Conservation (phyloP, 140 eudicot genomes). For the Stevia rebaudiana region DNA sequence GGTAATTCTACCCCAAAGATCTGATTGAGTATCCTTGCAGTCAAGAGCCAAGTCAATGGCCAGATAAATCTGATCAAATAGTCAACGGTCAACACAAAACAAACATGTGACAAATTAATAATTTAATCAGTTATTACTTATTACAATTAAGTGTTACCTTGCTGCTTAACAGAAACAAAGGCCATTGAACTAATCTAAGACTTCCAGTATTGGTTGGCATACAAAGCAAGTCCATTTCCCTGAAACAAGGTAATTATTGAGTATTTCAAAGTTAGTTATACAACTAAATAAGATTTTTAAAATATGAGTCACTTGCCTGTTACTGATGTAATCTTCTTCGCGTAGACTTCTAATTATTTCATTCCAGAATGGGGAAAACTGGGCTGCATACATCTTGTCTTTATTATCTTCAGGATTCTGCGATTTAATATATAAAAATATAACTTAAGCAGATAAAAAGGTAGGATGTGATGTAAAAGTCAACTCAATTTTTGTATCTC, state of each 20-base stretch:
- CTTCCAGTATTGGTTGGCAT: slow-evolving; percentile 95
- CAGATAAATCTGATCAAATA: slow-evolving; percentile 58
- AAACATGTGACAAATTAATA: slow-evolving; percentile 3
- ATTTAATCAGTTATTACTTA: neutral
- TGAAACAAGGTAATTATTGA: slow-evolving; percentile 20
- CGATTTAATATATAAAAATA: slow-evolving; percentile 6
- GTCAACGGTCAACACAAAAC: slow-evolving; percentile 10
- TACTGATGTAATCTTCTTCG: slow-evolving; percentile 94
- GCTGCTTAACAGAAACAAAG: slow-evolving; percentile 88
- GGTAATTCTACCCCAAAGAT: slow-evolving; percentile 84
- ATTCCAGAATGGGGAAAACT: slow-evolving; percentile 96
- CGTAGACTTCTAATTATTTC: slow-evolving; percentile 87
- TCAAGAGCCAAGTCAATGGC: slow-evolving; percentile 92
- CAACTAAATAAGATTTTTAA: neutral
- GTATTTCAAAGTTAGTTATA: slow-evolving; percentile 12
- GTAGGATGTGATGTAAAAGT: neutral
- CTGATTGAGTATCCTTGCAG: slow-evolving; percentile 88
- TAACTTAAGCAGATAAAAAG: slow-evolving; percentile 6
- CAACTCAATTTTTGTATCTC: slow-evolving; percentile 11
- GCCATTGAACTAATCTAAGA: slow-evolving; percentile 86
- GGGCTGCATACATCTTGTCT: slow-evolving; percentile 69
- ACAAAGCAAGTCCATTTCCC: slow-evolving; percentile 94
- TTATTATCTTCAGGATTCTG: slow-evolving; percentile 59
- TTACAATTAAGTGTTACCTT: slow-evolving; percentile 47
- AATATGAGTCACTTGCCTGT: slow-evolving; percentile 41